Evolutionary conservation across 164 flowering plant genomes (phyloP).

Genomic region (Vitis labrusca): DNA sequence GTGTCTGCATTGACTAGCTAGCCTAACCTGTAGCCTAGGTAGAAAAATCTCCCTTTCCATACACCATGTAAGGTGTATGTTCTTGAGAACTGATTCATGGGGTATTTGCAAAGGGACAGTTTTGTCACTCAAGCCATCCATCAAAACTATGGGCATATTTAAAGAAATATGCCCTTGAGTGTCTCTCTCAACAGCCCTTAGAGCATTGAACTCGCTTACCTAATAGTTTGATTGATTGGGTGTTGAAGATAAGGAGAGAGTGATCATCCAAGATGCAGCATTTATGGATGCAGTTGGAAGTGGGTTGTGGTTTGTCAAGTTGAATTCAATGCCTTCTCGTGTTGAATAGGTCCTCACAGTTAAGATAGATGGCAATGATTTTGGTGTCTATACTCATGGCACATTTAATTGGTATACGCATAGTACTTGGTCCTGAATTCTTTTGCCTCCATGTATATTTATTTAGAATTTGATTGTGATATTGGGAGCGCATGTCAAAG

Average conservation of each 20-base stretch:
- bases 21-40: too few relatives aligned
- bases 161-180: not conserved
- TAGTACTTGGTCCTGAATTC: not conserved
- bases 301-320: conserved; percentile 11
- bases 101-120: too few relatives aligned
- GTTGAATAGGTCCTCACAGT: not conserved
- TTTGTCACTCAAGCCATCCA: too few relatives aligned
- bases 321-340: conserved; percentile 5
- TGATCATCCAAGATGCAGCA: conserved; percentile 7
- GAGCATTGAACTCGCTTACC: not conserved
- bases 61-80: too few relatives aligned
- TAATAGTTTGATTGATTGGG: not conserved
- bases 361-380: too few relatives aligned
- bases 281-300: conserved; percentile 19
- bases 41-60: too few relatives aligned
- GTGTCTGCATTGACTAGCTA: not conserved
- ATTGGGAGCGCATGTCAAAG: too few relatives aligned
- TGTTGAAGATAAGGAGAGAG: conserved; percentile 13
- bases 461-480: too few relatives aligned
- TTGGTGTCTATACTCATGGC: not conserved
- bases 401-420: not conserved
- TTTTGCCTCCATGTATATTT: not conserved
- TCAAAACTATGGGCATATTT: too few relatives aligned
- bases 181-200: not conserved
- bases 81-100: too few relatives aligned